Evolutionary conservation across 345 rosid genomes (phyloP).

Genomic region (Pelargonium nanum): DNA sequence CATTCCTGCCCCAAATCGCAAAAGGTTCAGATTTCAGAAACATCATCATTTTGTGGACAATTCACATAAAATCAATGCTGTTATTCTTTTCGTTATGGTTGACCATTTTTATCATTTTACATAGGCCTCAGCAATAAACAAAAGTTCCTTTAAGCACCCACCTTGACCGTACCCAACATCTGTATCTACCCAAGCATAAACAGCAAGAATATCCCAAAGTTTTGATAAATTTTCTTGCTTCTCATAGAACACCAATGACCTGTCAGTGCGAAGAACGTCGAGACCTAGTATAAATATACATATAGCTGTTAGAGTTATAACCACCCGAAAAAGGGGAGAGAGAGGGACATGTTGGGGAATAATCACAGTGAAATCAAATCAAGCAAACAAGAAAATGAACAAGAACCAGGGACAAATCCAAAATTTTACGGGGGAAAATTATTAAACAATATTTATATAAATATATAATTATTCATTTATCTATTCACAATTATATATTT

Average conservation of each 20-base stretch:
- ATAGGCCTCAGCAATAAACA: background rate
- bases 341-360: no score
- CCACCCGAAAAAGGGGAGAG: no score
- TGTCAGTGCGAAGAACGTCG: slow-evolving; percentile 88
- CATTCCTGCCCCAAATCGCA: slow-evolving; percentile 52
- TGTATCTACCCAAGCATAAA: slow-evolving; percentile 88
- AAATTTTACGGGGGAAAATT: no score
- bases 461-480: no score
- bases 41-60: background rate
- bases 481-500: no score
- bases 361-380: no score
- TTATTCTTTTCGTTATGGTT: no score
- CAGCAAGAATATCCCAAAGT: slow-evolving; percentile 93
- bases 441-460: no score
- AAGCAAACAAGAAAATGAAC: no score
- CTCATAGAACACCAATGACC: slow-evolving; percentile 80
- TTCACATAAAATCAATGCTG: background rate
- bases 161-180: slow-evolving; percentile 99
- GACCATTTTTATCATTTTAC: no score
- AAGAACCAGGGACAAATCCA: no score
- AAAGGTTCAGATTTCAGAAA: slow-evolving; percentile 3
- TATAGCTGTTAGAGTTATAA: no score
- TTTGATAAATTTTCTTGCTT: slow-evolving; percentile 77
- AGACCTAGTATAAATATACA: slow-evolving; percentile 43
- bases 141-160: slow-evolving; percentile 14